Evolutionary conservation across 495 filamentous ascomycete species (phyloP).

Genomic region (Margaritispora aquatica): DNA sequence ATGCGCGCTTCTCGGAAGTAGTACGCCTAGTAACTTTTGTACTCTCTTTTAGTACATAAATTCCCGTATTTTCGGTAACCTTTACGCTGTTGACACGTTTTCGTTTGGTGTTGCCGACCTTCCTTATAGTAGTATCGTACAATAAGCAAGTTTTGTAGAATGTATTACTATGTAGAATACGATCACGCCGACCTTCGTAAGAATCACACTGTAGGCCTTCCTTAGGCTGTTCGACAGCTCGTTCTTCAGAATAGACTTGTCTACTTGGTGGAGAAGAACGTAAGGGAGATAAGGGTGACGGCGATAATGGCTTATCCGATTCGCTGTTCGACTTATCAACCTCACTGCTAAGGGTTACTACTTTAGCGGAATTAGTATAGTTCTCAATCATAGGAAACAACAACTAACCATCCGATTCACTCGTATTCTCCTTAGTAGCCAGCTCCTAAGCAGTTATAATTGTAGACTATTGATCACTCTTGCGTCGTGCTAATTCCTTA

Average conservation of each 20-base stretch:
- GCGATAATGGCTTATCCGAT: background rate
- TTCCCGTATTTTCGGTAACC: background rate
- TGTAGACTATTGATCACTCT: background rate
- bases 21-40: background rate
- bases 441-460: background rate
- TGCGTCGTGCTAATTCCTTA: background rate
- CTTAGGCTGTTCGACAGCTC: background rate
- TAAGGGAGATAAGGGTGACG: background rate
- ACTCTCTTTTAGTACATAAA: background rate
- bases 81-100: background rate
- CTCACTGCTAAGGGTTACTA: background rate
- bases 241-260: background rate
- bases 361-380: background rate
- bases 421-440: background rate
- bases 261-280: background rate
- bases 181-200: background rate
- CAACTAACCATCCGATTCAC: background rate
- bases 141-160: background rate
- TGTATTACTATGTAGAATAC: background rate
- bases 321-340: background rate
- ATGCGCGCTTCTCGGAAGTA: background rate
- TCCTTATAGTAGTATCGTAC: background rate
- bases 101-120: too few species aligned
- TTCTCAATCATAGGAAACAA: background rate
- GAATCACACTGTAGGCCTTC: background rate